Evolutionary conservation across 2,329 filamentous ascomycete species (phyloP), one percentile per base, ranked within the genome.

Genomic region (Rhynchosporium agropyri): DNA sequence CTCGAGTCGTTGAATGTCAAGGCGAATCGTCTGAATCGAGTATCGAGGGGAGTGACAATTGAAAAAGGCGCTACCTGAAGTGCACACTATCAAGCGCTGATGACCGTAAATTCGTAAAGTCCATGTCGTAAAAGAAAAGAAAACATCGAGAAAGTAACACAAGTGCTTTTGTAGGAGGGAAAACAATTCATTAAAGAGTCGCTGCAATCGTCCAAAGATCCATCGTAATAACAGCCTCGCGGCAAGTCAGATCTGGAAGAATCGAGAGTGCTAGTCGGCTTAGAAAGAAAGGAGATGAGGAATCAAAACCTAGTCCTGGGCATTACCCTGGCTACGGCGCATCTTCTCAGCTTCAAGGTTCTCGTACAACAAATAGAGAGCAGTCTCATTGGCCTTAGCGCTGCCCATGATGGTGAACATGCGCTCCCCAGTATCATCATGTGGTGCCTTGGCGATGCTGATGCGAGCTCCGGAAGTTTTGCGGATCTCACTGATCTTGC

Each of bases 361-460:
- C 83, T 99, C 95, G 77, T 99, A 99, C 67, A 99, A 83, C 60
- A 99, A 87, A 78, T 97, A 97, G 33, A 99, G 83, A 4, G 95
- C 95, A 71, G 92, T 94, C 79, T 99, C 95, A 73, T 99, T 99
- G 68, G 92, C 92, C 79, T 89, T 89, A 65, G 91, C 89, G 65
- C 91, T 96, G 70, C 95, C 95, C 85, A 96, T 97, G 76, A 99
- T 99, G 74, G 95, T 99, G 81, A 99, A 99, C 95, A 99, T 99
- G 73, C 95, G 89, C 84, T 99, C 95, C 69, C 95, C 95, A 65
- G 92, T 96, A 71, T 98, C 95, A 72, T 99, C 95, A 74, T 99
- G 95, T 62, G 95, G 92, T 53, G 93, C 72, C 83, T 97, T 98
- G 72, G 94, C 94, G 77, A 98, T 98, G 51, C 93, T 97, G 79